A percentile compares a stretch with the other conserved stretches of the same genome.
phyloP scores from a whole-genome alignment of 805 yeast genomes.

The Millerozyma miso region DNA sequence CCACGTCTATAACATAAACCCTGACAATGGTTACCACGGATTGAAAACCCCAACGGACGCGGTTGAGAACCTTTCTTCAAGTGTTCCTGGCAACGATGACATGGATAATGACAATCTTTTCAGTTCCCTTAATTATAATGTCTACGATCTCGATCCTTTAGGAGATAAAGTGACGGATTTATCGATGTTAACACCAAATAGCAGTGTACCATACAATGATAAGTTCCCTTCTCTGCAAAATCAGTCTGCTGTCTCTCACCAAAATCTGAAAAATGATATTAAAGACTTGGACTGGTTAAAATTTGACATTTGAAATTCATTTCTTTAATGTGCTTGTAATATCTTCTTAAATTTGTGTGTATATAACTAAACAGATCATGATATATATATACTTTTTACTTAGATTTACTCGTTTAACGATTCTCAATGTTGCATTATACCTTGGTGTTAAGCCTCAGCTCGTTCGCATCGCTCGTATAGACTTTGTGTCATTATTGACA shows the following conservation, averaged over 20 bases:
- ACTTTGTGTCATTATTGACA: background rate
- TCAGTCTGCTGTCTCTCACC: background rate
- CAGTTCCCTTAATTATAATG: conserved; percentile 4
- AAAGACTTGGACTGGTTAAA: conserved; percentile 31
- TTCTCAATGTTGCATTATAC: background rate
- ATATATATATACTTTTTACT: background rate
- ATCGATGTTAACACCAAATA: conserved; percentile 3
- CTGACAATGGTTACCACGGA: conserved; percentile 5
- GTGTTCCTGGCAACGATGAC: conserved; percentile 2
- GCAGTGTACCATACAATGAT: conserved; percentile 9
- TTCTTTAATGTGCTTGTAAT: background rate
- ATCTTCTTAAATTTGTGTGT: background rate
- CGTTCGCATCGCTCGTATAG: background rate
- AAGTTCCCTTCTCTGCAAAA: conserved; percentile 10
- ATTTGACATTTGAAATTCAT: conserved; percentile 19
- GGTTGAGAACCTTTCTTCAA: conserved; percentile 1
- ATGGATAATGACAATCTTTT: conserved; percentile 9
- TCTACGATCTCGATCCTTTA: conserved; percentile 3
- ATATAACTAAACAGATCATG: background rate
- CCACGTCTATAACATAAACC: conserved; percentile 6
- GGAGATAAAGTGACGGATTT: conserved; percentile 3
- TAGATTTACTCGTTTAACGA: background rate
- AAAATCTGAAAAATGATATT: conserved; percentile 9
- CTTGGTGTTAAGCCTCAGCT: background rate
- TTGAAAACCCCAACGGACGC: conserved; percentile 4